phyloP scores from a whole-genome alignment of 768 basidiomycete species.

The Termitomyces sp. region DNA sequence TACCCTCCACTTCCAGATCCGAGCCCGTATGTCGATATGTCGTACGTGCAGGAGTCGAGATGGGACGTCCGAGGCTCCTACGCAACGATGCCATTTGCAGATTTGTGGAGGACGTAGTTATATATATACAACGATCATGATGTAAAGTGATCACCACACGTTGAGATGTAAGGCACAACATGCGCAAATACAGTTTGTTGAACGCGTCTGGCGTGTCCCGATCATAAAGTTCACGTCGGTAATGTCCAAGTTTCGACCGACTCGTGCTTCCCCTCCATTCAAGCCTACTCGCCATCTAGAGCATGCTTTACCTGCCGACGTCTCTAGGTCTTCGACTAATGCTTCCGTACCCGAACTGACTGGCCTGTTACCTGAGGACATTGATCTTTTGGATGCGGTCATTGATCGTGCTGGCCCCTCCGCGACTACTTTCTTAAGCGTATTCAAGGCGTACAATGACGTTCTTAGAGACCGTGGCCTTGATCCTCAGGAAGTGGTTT shows the following conservation, averaged over 20 bases:
- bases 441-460: conserved; percentile 85
- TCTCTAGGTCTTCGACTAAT: conserved; percentile 32
- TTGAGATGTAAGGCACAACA: neutral
- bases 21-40: neutral
- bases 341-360: conserved; percentile 46
- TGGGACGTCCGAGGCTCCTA: conserved; percentile 6
- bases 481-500: conserved; percentile 76
- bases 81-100: conserved; percentile 5
- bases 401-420: conserved; percentile 60
- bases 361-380: conserved; percentile 47
- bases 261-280: conserved; percentile 42
- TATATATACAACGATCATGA: neutral
- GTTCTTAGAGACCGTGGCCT: conserved; percentile 68
- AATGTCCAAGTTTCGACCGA: conserved; percentile 45
- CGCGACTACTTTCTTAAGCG: conserved; percentile 71
- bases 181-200: conserved; percentile 10
- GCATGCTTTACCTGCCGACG: conserved; percentile 23
- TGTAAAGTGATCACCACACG: too few species aligned
- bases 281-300: conserved; percentile 21
- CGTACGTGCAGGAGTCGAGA: neutral
- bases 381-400: conserved; percentile 72
- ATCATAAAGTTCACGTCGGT: neutral
- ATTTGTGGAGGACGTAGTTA: conserved; percentile 11
- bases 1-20: conserved; percentile 9
- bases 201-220: neutral